phyloP scores from a whole-genome alignment of 169 alveolate species.

The Plasmodium gaboni region DNA sequence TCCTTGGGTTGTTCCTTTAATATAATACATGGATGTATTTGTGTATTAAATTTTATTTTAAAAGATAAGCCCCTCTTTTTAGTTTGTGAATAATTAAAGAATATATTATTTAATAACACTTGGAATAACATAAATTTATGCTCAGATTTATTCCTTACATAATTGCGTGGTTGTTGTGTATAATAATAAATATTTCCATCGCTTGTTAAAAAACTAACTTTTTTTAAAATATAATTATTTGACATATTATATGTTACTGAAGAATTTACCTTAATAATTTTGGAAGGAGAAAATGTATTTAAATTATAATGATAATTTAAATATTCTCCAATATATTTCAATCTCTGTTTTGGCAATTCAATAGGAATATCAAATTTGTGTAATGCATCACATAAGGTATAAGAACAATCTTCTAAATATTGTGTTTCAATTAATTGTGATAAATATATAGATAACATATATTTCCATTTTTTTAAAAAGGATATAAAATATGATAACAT shows the following conservation, averaged over 20 bases:
- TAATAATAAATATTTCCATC: conserved; percentile 69
- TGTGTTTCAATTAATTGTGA: conserved; percentile 47
- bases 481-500: conserved; percentile 28
- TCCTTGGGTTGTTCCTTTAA: conserved; percentile 45
- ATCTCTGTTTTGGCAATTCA: conserved; percentile 57
- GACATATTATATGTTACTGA: neutral
- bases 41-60: conserved; percentile 29
- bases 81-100: conserved; percentile 51
- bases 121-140: conserved; percentile 65
- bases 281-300: conserved; percentile 24
- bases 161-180: conserved; percentile 47
- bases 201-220: conserved; percentile 49
- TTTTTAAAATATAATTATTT: conserved; percentile 26
- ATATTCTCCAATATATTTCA: conserved; percentile 55
- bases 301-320: conserved; percentile 30
- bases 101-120: conserved; percentile 65
- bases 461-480: conserved; percentile 63
- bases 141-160: conserved; percentile 39
- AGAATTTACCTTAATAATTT: conserved; percentile 25
- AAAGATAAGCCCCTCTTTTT: conserved; percentile 53
- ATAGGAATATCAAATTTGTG: conserved; percentile 21
- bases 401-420: conserved; percentile 33
- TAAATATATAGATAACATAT: conserved; percentile 28
- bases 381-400: conserved; percentile 33
- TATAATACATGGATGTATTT: conserved; percentile 53